phyloP scores from a whole-genome alignment of 2,329 filamentous ascomycete genomes.

The Colletotrichum abscissum region DNA sequence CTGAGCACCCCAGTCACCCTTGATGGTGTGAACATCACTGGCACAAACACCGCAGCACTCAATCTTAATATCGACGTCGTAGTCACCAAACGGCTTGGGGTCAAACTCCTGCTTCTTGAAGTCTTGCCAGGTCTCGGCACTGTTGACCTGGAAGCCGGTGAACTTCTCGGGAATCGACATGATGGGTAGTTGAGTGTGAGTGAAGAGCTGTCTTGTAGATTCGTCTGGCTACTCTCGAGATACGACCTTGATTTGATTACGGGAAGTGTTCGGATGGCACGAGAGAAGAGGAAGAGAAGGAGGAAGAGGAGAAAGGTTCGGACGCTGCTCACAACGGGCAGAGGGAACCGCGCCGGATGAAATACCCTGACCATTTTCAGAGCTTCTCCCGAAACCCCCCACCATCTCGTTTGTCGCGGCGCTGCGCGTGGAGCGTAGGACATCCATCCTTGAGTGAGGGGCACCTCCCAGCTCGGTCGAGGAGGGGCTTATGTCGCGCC shows the following conservation, averaged over 20 bases:
- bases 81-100: constrained; percentile 86
- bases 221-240: neutral
- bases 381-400: constrained; percentile 21
- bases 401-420: constrained; percentile 21
- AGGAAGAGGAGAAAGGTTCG: constrained; percentile 13
- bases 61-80: constrained; percentile 90
- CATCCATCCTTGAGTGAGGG: constrained; percentile 30
- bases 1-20: constrained; percentile 74
- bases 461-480: constrained; percentile 23
- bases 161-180: constrained; percentile 71
- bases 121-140: constrained; percentile 64
- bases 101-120: constrained; percentile 81
- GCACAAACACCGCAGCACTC: constrained; percentile 83
- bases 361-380: constrained; percentile 33
- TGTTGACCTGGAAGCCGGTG: constrained; percentile 69
- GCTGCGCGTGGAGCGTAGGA: constrained; percentile 14
- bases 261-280: constrained; percentile 1
- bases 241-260: neutral
- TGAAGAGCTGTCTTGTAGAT: neutral
- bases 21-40: constrained; percentile 78
- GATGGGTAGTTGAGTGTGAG: constrained; percentile 34
- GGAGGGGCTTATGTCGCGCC: constrained; percentile 32
- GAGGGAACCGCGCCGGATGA: constrained; percentile 28
- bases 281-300: constrained; percentile 8
- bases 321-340: neutral